phyloP scores from a whole-genome alignment of 1,139 yeast genomes.

The Yarrowia galli region DNA sequence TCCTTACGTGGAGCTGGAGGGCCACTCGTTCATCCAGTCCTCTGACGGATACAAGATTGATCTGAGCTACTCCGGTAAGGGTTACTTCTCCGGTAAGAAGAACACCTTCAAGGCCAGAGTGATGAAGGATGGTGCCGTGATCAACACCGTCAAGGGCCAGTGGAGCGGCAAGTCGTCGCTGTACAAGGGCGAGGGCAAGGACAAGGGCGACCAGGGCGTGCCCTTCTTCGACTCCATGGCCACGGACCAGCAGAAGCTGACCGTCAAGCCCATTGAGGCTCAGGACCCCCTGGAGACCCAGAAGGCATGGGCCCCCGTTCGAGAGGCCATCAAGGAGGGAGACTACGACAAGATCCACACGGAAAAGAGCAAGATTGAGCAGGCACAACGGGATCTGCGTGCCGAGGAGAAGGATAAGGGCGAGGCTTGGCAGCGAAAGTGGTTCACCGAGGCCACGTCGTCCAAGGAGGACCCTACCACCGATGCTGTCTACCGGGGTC shows the following conservation, averaged over 20 bases:
- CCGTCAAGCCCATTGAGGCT: conserved; percentile 79
- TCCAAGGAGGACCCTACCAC: conserved; percentile 44
- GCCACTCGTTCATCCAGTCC: conserved; percentile 79
- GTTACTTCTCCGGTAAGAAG: conserved; percentile 95
- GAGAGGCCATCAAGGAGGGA: conserved; percentile 79
- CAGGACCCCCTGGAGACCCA: conserved; percentile 82
- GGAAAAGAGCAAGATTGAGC: conserved; percentile 81
- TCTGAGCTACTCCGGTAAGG: conserved; percentile 88
- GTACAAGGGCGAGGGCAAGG: conserved; percentile 52
- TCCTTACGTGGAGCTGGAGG: conserved; percentile 85
- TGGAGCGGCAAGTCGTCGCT: conserved; percentile 82
- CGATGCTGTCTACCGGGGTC: conserved; percentile 42
- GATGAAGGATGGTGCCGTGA: conserved; percentile 58
- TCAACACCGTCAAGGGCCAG: conserved; percentile 84
- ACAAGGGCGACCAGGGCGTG: conserved; percentile 46
- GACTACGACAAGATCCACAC: conserved; percentile 75
- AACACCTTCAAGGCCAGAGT: conserved; percentile 88
- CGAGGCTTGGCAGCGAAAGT: conserved; percentile 72
- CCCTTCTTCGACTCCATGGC: conserved; percentile 74
- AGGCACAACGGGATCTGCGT: conserved; percentile 80
- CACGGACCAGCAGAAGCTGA: conserved; percentile 58
- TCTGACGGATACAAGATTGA: conserved; percentile 77
- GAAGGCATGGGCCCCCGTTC: conserved; percentile 85
- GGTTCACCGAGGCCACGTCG: conserved; percentile 58
- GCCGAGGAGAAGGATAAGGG: conserved; percentile 71